Evolutionary conservation across 345 rosid species (phyloP).

Genomic region (Clausena lansium): DNA sequence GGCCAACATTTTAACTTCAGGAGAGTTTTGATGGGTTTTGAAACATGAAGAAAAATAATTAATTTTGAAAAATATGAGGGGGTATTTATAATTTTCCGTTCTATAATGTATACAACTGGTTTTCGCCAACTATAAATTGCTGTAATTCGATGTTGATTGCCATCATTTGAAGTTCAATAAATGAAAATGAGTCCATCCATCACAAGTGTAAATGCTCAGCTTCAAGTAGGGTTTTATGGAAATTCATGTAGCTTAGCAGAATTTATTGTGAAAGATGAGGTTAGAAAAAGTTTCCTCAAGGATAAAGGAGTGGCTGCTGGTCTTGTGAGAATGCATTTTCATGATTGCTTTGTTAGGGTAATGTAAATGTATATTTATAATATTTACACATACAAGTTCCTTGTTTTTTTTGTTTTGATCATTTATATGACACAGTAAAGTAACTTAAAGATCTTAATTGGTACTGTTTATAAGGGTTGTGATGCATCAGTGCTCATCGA

Average conservation of each 20-base stretch:
- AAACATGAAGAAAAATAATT: no score
- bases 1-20: no score
- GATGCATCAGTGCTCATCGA: conserved; percentile 46
- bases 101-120: no score
- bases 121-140: no score
- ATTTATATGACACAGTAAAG: no score
- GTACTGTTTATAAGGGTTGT: conserved; percentile 31
- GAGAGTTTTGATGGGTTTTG: no score
- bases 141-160: no score
- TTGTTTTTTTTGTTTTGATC: background rate
- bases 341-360: conserved; percentile 36
- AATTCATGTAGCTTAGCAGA: conserved; percentile 17
- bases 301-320: conserved; percentile 1
- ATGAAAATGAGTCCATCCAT: background rate
- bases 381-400: background rate
- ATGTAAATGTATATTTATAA: background rate
- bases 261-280: conserved; percentile 18
- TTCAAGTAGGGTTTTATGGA: conserved; percentile 20
- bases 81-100: no score
- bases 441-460: background rate
- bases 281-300: conserved; percentile 2
- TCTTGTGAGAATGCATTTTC: conserved; percentile 24
- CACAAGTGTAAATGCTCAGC: background rate
- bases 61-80: no score
- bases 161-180: no score